Evolutionary conservation across 257 asterid genomes (phyloP), one percentile per base, ranked within the genome.

Genomic region (Echites panduratus): DNA sequence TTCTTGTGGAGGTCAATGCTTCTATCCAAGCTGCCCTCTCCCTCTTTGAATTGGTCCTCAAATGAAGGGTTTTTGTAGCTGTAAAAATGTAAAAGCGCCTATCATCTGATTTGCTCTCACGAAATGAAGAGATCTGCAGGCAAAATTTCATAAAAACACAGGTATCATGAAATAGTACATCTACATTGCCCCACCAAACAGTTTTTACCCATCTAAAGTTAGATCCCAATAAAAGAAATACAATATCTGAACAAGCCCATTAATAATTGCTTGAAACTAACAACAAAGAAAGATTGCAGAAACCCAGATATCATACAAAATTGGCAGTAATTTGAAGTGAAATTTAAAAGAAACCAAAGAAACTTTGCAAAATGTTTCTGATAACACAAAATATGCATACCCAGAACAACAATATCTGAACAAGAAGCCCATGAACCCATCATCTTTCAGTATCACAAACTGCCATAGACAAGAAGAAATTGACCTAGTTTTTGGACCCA

Each of bases 81-180:
- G 97, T 93, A 79, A 91, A 91, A 84, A 93, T 87, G 90, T 93
- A 93, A 75, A 93, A 91, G 62, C 96, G 85, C 85, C 88, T 79
- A 43, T 88, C 91, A 67, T 93, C 98, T 7, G 98, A 88, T 77
- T 79, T 89, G 84, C 98, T 93, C 85, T 93, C 98, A 27, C 97
- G 96, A 78, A 89, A 93, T 50, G 96, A 91, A 66, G 96, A 87
- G 73, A 93, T 89, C 98, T 93, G 86, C 85, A 78, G 61, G 63
- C 67, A 73, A 80, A 32, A 71, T 68, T 45, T 40, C 35, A 56
- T 24, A 40, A 38, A 16, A 26, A 52, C 22, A 75, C 17, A 7
- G 70, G 49, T 22, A 47, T 32, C n/a, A 44, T 5, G 49, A 41
- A 70, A 43, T 52, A 57, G 53, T 43, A 57, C 65, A 49, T 7